Conservation (phyloP, 108 stramenopile species). For the Parmales sp. region DNA sequence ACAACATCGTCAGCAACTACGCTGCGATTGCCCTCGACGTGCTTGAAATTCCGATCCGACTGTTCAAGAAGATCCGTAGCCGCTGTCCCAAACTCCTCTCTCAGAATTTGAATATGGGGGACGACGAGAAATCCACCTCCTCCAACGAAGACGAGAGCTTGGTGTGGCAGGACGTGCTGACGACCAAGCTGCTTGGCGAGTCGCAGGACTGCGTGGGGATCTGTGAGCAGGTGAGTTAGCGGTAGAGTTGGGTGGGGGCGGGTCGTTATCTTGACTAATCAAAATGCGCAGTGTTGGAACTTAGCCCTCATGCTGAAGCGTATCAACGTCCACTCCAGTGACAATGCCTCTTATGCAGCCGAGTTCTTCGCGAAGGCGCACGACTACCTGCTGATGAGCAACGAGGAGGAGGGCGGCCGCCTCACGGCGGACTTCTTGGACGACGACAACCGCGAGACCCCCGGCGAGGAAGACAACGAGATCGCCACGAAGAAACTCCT, state of each 20-base stretch:
- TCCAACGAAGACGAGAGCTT: not conserved
- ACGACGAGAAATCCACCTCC: not conserved
- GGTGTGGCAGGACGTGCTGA: not conserved
- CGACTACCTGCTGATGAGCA: conserved; percentile 34
- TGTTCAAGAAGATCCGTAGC: not conserved
- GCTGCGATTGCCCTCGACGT: not conserved
- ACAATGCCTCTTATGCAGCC: too few relatives aligned
- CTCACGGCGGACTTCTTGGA: conserved; percentile 31
- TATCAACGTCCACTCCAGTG: not conserved
- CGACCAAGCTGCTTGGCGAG: not conserved
- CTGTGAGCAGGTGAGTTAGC: not conserved
- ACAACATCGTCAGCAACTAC: not conserved
- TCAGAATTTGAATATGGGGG: not conserved
- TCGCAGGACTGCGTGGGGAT: not conserved
- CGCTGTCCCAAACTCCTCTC: not conserved
- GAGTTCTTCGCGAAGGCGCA: conserved; percentile 35
- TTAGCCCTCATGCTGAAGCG: not conserved
- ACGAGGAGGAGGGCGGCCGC: conserved; percentile 32
- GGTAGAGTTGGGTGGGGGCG: too few relatives aligned
- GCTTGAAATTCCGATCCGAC: not conserved
- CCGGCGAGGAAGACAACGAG: not conserved
- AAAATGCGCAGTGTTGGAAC: conserved; percentile 4
- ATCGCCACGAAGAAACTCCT: not conserved
- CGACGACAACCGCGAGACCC: conserved; percentile 23
- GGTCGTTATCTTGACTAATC: too few relatives aligned